phyloP scores from a whole-genome alignment of 2,329 filamentous ascomycete species.

The Colletotrichum gigasporum region DNA sequence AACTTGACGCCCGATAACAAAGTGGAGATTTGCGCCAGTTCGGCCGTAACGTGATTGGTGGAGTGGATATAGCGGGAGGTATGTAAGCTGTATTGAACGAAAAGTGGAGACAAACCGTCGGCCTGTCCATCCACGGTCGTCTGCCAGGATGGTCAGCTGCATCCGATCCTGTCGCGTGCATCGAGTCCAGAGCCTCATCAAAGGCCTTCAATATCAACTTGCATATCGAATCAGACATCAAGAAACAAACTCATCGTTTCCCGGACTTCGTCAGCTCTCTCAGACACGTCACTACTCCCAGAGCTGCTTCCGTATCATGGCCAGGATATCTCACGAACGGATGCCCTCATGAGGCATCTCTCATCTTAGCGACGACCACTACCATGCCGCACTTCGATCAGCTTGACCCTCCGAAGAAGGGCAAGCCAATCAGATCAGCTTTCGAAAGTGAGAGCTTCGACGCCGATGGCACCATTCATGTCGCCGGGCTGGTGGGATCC shows the following conservation, averaged over 20 bases:
- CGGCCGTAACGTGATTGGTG: not conserved
- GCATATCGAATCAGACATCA: not conserved
- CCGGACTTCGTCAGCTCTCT: not conserved
- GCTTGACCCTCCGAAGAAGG: slow-evolving; percentile 61
- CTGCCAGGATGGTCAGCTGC: slow-evolving; percentile 3
- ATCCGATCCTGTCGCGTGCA: slow-evolving; percentile 25
- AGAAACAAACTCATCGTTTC: not conserved
- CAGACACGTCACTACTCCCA: not conserved
- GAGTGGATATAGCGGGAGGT: rapidly evolving
- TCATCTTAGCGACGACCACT: slow-evolving; percentile 20
- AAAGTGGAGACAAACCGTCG: not conserved
- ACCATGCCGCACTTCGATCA: slow-evolving; percentile 62
- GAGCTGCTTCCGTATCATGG: slow-evolving; percentile 19
- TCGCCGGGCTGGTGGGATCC: slow-evolving; percentile 84
- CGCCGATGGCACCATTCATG: slow-evolving; percentile 82
- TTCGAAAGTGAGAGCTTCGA: slow-evolving; percentile 91
- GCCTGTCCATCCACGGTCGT: slow-evolving; percentile 15
- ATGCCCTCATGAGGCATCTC: slow-evolving; percentile 32
- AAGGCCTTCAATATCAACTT: slow-evolving; percentile 3
- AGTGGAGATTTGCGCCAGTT: not conserved
- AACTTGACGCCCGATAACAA: slow-evolving; percentile 14
- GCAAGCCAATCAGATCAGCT: slow-evolving; percentile 71
- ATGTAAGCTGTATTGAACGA: not conserved
- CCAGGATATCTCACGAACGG: slow-evolving; percentile 20
- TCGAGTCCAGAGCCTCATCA: slow-evolving; percentile 19